These are phyloP conservation scores for Zostera marina DNA, from an alignment of 116 monocot species.

Conservation along the genomic window DNA sequence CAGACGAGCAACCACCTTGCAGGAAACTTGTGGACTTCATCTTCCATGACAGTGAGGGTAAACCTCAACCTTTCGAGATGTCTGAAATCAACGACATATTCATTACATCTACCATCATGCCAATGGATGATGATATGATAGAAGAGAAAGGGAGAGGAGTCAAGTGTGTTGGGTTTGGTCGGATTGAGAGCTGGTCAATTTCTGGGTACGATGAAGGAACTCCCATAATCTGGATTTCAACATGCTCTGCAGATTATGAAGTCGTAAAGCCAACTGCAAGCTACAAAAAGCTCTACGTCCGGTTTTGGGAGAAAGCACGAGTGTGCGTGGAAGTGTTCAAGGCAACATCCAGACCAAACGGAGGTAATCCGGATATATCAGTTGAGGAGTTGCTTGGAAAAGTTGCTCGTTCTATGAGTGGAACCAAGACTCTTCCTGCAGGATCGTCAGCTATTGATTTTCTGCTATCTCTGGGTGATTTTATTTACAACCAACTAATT, in stretches of 20 bases:
- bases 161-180: slow-evolving; percentile 64
- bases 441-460: slow-evolving; percentile 51
- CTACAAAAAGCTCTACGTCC: slow-evolving; percentile 56
- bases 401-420: slow-evolving; percentile 58
- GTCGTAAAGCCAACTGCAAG: slow-evolving; percentile 57
- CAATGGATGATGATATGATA: slow-evolving; percentile 54
- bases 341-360: slow-evolving; percentile 38
- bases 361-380: slow-evolving; percentile 50
- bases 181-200: slow-evolving; percentile 74
- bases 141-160: slow-evolving; percentile 58
- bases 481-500: slow-evolving; percentile 64
- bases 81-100: slow-evolving; percentile 59
- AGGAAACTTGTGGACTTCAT: slow-evolving; percentile 68
- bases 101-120: slow-evolving; percentile 67
- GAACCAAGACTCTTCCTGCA: slow-evolving; percentile 22
- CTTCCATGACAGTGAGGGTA: slow-evolving; percentile 63
- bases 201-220: slow-evolving; percentile 88
- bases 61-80: slow-evolving; percentile 73
- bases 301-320: slow-evolving; percentile 58
- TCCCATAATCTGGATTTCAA: slow-evolving; percentile 59
- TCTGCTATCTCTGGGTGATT: slow-evolving; percentile 66
- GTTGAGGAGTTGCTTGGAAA: slow-evolving; percentile 71
- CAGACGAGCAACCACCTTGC: too few relatives aligned
- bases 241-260: slow-evolving; percentile 65
- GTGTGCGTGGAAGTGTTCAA: slow-evolving; percentile 60